Percentiles rank a stretch among this genome's conserved stretches.
These are phyloP conservation scores for Lathyrus sativus DNA, from an alignment of 306 rosid genomes.

Conservation along the genomic window DNA sequence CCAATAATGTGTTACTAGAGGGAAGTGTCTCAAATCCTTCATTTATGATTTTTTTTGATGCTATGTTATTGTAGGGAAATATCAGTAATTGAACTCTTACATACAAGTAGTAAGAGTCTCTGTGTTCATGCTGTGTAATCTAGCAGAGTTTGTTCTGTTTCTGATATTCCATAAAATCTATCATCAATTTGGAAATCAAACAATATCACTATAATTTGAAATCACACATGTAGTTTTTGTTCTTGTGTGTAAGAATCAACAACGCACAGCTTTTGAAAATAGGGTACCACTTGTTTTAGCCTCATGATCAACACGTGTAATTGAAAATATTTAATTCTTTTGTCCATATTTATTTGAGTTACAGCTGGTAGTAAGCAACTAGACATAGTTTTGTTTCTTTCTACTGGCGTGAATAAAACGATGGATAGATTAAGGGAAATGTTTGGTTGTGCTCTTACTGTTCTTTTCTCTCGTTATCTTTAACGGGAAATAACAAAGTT, in stretches of 20 bases:
- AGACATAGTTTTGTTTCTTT: not conserved
- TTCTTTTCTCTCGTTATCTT: too few species aligned
- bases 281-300: not conserved
- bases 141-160: slow-evolving; percentile 1
- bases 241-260: not conserved
- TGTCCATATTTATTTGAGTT: not conserved
- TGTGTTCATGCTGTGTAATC: slow-evolving; percentile 9
- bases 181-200: slow-evolving; percentile 2
- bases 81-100: slow-evolving; percentile 20
- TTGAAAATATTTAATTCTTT: not conserved
- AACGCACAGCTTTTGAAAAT: not conserved
- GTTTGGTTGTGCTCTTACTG: too few species aligned
- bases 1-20: slow-evolving; percentile 35
- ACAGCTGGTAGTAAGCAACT: not conserved
- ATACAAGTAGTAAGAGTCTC: not conserved
- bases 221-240: slow-evolving; percentile 17
- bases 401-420: not conserved
- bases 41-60: slow-evolving; percentile 15
- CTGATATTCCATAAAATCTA: not conserved
- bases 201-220: not conserved
- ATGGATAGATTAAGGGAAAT: too few species aligned
- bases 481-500: too few species aligned
- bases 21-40: slow-evolving; percentile 45
- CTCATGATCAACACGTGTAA: slow-evolving; percentile 8
- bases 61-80: slow-evolving; percentile 41